These are phyloP conservation scores for Forsythia viridissima DNA, from an alignment of 257 asterid species.

Conservation along the genomic window DNA sequence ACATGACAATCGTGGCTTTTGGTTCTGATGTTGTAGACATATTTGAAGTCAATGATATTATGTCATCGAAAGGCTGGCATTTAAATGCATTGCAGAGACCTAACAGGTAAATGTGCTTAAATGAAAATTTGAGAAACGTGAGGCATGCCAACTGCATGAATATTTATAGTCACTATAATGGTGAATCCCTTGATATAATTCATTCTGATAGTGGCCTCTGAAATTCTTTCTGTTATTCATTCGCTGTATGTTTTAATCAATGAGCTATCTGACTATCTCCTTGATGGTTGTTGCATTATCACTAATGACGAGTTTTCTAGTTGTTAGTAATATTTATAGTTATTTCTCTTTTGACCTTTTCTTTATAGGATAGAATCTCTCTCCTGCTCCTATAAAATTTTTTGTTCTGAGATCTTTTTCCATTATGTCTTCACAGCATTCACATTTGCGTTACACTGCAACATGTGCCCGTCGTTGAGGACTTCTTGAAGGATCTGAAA, in stretches of 20 bases:
- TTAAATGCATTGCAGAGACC: conserved; percentile 97
- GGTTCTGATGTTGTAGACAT: conserved; percentile 82
- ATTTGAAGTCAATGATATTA: conserved; percentile 85
- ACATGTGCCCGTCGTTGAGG: conserved; percentile 67
- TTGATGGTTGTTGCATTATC: not conserved
- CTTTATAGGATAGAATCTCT: not conserved
- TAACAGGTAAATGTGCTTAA: conserved; percentile 56
- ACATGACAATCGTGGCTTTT: conserved; percentile 94
- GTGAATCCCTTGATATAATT: not conserved
- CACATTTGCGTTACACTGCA: conserved; percentile 98
- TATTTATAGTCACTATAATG: not conserved
- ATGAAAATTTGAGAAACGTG: not conserved
- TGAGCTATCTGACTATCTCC: not conserved
- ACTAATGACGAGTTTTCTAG: not conserved
- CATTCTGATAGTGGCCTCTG: not conserved
- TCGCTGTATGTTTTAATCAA: not conserved
- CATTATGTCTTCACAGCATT: conserved; percentile 53
- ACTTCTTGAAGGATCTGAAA: conserved; percentile 70
- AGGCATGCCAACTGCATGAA: not conserved
- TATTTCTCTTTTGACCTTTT: not conserved
- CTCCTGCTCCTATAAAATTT: not conserved
- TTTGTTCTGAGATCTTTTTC: conserved; percentile 14
- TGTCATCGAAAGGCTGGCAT: conserved; percentile 98
- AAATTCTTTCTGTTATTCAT: not conserved
- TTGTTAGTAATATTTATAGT: not conserved